phyloP scores from a whole-genome alignment of 225 moss, liverwort and hornwort species.

The Asterella californica region DNA sequence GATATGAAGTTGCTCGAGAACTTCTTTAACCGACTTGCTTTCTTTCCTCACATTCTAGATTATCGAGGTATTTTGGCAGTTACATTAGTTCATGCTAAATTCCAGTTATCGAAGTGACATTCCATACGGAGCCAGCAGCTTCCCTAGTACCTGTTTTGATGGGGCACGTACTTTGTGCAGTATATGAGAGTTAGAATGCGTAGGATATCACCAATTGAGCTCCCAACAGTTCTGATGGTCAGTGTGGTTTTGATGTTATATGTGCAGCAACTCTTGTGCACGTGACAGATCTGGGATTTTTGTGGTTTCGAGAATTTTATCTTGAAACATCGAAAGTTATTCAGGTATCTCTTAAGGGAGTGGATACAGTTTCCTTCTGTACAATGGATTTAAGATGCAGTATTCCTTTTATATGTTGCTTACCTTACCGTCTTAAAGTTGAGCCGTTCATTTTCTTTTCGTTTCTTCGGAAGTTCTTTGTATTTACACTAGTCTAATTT shows the following conservation, averaged over 20 bases:
- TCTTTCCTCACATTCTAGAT: constrained; percentile 96
- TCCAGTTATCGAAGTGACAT: neutral
- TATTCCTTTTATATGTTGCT: neutral
- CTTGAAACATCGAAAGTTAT: constrained; percentile 94
- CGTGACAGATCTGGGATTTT: constrained; percentile 82
- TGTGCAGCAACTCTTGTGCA: constrained; percentile 85
- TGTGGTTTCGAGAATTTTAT: constrained; percentile 99
- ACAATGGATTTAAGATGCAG: neutral
- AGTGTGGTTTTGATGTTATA: neutral
- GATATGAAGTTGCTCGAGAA: constrained; percentile 92
- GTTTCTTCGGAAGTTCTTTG: neutral
- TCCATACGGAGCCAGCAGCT: neutral
- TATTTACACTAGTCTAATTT: neutral
- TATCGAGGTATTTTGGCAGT: constrained; percentile 65
- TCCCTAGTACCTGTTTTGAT: neutral
- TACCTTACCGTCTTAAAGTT: neutral
- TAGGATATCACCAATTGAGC: neutral
- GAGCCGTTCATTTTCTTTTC: neutral
- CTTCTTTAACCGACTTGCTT: constrained; percentile 88
- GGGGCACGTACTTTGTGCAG: neutral
- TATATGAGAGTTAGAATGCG: neutral
- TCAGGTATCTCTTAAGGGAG: constrained; percentile 52
- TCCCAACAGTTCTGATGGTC: neutral
- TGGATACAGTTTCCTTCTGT: neutral
- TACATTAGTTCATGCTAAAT: neutral